Base-by-base conservation (phyloP, 768 basidiomycete species). In the Suillus subaureus region DNA sequence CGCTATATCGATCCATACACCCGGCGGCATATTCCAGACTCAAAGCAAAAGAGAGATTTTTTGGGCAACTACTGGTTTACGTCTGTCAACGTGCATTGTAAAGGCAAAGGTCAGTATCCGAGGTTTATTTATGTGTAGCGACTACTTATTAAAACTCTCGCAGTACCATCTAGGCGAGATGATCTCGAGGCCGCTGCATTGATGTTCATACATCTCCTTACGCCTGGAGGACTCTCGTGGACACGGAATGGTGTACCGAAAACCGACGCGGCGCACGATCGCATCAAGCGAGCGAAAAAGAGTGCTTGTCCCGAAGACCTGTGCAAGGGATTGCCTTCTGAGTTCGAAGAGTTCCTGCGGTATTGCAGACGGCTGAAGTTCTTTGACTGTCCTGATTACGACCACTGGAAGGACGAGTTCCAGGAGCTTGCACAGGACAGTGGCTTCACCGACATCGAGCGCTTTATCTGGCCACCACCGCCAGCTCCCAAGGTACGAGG, bases 41-140 rank as follows among this genome's bases (percentile, higher is more conserved):
- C 87, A 70, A 86, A 83, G 61, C 77, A 77, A 37, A 88, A 87
- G 72, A 85, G 90, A 49, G 88, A 91, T 70, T 93, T 93, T 68
- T 87, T 93, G 61, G 91, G 91, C 31, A 93, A 93, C 73, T 93
- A 92, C 72, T 93, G 90, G 90, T 93, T 93, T 73, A 88, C 86
- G 79, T 89, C 91, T 13, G 84, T 93, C 4, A 85, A 84, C 47
- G 92, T 93, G 13, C 91, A 93, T 74, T 93, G 91, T 70, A 85
- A 86, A 57, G 89, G 89, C 62, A 88, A 86, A 82, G 89, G 91
- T 90, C 67, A 68, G 78, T 69, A 43, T 70, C 62, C 45, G 33
- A 47, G 58, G 26, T 62, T 62, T 65, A 63, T 69, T 62, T 63
- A 58, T 63, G 63, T 42, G 61, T 72, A 67, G 31, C 31, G 8